Percentiles rank a stretch among this genome's conserved stretches.
These are phyloP conservation scores for Aspergillus versicolor DNA, from an alignment of 2,329 filamentous ascomycete genomes.

Conservation along the genomic window DNA sequence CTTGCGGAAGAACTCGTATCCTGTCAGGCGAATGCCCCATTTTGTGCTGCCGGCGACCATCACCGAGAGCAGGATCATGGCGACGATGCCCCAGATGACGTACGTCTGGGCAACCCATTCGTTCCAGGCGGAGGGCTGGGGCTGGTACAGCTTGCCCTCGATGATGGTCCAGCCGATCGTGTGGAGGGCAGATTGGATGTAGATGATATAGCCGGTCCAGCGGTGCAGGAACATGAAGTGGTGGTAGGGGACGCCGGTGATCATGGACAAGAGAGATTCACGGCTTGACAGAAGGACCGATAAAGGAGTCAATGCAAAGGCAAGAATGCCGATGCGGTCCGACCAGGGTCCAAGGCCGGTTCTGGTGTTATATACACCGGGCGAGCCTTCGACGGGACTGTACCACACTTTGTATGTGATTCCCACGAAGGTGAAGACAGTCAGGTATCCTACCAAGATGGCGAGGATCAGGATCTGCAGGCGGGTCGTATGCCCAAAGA, in stretches of 20 bases:
- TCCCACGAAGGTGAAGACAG: constrained; percentile 68
- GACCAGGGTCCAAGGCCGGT: constrained; percentile 66
- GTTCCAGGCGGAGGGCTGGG: constrained; percentile 61
- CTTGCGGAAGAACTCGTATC: constrained; percentile 77
- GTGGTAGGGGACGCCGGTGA: constrained; percentile 74
- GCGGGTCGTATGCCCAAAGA: constrained; percentile 69
- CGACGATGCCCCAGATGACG: constrained; percentile 71
- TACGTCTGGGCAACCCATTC: constrained; percentile 64
- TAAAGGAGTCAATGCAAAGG: constrained; percentile 72
- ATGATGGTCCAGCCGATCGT: constrained; percentile 70
- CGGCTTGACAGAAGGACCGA: constrained; percentile 66
- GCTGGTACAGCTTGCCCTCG: constrained; percentile 67
- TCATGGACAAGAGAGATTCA: constrained; percentile 66
- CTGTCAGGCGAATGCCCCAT: constrained; percentile 63
- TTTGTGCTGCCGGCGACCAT: constrained; percentile 61
- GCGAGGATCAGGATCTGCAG: constrained; percentile 65
- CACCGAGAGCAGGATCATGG: constrained; percentile 62
- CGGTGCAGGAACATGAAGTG: constrained; percentile 76
- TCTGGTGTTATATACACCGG: constrained; percentile 60
- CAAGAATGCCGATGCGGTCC: constrained; percentile 68
- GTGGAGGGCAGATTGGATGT: constrained; percentile 66
- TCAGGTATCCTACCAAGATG: constrained; percentile 60
- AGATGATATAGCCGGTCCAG: constrained; percentile 73
- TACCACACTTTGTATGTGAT: constrained; percentile 68
- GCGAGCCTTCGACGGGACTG: constrained; percentile 63